Base-by-base conservation (phyloP, 352 stramenopile genomes). In the Phytophthora tubulina region DNA sequence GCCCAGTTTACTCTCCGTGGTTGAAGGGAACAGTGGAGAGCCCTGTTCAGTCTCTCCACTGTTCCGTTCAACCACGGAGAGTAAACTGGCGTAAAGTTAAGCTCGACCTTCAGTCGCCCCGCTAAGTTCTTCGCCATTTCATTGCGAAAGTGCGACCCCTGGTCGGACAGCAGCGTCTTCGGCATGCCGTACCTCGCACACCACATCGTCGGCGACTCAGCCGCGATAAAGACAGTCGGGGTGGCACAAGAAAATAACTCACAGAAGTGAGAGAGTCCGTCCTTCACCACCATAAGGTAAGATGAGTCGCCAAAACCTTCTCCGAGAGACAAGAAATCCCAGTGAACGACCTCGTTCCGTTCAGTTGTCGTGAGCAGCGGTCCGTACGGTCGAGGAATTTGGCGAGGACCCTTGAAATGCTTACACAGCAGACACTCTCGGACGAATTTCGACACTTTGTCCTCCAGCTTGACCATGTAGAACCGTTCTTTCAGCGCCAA, bases 391-490 rank as follows among this genome's bases (percentile, higher is more conserved):
- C 44, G 44, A 31, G 44, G n/a, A 2, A 31, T 32, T 11, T 14
- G n/a, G 3, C 44, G 54, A 11, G 30, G 44, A 6, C 54, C 54
- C n/a, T 72, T 72, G 0, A 65, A 31, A n/a, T 72, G 54, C 11
- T 60, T 71, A 45, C 53, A 71, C 1, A 71, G 44, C 5, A 64
- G 15, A 7, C 53, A 71, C 2, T 66, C n/a, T n/a, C 46, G 46
- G 11, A 66, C 33, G 6, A 58, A 57, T 30, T 56, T 65, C 1
- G 15, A 32, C 2, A 56, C 32, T 41, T 57, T 56, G 2, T 50
- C 57, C 0, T 13, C 32, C 13, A 65, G 11, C n/a, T 14, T 14
- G 3, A 33, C n/a, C 35, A 65, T 65, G 13, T 27, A 56, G 21
- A 65, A 65, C 0, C 17, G 45, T 1, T 56, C 9, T 6, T 66